phyloP scores from a whole-genome alignment of 148 eudicot species.

The Polygonum aviculare region DNA sequence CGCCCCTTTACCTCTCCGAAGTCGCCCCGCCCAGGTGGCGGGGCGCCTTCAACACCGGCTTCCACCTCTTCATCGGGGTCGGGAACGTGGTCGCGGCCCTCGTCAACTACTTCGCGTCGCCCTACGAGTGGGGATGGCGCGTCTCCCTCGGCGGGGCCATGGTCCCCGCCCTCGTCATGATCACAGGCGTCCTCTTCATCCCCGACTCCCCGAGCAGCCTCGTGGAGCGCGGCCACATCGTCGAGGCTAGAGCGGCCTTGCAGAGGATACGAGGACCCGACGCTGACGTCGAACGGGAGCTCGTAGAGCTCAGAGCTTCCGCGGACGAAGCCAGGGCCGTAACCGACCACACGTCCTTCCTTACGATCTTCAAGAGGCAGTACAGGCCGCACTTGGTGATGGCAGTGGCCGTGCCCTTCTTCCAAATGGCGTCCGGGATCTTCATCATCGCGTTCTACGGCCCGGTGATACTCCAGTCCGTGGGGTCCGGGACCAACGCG shows the following conservation, averaged over 20 bases:
- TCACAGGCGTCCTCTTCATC: slow-evolving; percentile 7
- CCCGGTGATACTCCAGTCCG: background rate
- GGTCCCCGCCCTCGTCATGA: slow-evolving; percentile 11
- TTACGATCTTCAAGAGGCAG: background rate
- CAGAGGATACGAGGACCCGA: background rate
- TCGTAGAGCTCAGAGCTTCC: background rate
- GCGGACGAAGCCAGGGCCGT: background rate
- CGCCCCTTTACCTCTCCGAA: slow-evolving; percentile 11
- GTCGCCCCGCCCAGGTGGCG: slow-evolving; percentile 5
- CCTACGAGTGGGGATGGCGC: slow-evolving; percentile 5
- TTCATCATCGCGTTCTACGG: slow-evolving; percentile 10
- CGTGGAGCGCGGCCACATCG: slow-evolving; percentile 3
- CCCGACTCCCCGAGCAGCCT: slow-evolving; percentile 14
- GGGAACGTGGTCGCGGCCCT: slow-evolving; percentile 1
- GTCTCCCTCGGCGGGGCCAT: slow-evolving; percentile 6
- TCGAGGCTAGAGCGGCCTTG: background rate
- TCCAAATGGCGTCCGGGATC: slow-evolving; percentile 5
- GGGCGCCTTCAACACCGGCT: slow-evolving; percentile 13
- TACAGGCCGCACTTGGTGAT: slow-evolving; percentile 8
- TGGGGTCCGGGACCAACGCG: slow-evolving; percentile 3
- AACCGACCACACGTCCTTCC: background rate
- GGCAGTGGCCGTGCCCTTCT: slow-evolving; percentile 6
- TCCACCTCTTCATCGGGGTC: slow-evolving; percentile 14
- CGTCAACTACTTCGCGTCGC: background rate
- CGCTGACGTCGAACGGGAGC: background rate